Evolutionary conservation across 1,284 basidiomycete species (phyloP).

Genomic region (Mycena sp.): DNA sequence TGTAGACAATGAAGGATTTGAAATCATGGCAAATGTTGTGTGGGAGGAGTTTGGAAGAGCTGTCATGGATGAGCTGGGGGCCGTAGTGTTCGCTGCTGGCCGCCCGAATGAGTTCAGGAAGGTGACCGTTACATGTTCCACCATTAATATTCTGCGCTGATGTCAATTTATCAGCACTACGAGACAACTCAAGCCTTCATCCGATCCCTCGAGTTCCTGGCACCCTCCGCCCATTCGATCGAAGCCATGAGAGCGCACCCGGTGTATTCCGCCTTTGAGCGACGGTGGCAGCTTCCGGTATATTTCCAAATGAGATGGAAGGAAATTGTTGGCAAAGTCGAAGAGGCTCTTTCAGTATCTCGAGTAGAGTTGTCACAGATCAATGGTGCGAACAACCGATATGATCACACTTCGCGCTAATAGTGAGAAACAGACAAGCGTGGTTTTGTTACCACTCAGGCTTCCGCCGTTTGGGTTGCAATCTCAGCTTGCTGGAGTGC

Average conservation of each 20-base stretch:
- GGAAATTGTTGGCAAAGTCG: constrained; percentile 84
- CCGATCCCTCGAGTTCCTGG: constrained; percentile 83
- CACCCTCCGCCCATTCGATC: constrained; percentile 79
- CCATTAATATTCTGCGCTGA: constrained; percentile 14
- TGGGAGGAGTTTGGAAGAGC: constrained; percentile 86
- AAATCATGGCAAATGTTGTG: constrained; percentile 87
- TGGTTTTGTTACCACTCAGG: constrained; percentile 69
- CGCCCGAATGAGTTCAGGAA: constrained; percentile 90
- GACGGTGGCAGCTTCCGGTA: constrained; percentile 94
- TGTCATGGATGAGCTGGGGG: constrained; percentile 87
- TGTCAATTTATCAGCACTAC: constrained; percentile 66
- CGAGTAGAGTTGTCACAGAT: constrained; percentile 52
- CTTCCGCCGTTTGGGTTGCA: constrained; percentile 76
- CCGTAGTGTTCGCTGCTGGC: constrained; percentile 88
- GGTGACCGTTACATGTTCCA: constrained; percentile 53
- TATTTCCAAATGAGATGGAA: constrained; percentile 99
- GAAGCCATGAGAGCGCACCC: constrained; percentile 77
- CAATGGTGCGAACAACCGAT: constrained; percentile 46
- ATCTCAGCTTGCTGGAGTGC: constrained; percentile 85
- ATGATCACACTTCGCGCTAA: not conserved
- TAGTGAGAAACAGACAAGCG: constrained; percentile 36
- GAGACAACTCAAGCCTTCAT: constrained; percentile 87
- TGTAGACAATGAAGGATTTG: constrained; percentile 61
- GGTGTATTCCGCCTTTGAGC: constrained; percentile 78
- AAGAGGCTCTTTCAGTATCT: constrained; percentile 66